Conservation (phyloP, 768 basidiomycete species). For the Boletus rubescentipes region DNA sequence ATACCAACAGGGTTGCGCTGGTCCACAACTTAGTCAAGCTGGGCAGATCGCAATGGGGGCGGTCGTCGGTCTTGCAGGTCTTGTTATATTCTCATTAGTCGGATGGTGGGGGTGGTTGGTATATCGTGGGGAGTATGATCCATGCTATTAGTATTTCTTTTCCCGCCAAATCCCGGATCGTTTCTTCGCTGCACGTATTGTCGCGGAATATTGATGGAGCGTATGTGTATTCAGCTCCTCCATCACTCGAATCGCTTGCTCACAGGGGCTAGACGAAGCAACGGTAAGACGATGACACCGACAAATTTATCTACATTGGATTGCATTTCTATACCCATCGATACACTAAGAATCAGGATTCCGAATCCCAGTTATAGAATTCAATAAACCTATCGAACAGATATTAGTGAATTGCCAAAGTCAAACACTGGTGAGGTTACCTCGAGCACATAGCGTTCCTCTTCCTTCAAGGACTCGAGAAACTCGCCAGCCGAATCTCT, state of each 20-base stretch:
- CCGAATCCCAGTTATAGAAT: neutral
- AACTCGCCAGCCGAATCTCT: conserved; percentile 70
- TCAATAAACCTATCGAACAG: conserved; percentile 25
- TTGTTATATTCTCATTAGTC: conserved; percentile 49
- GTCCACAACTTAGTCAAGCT: conserved; percentile 53
- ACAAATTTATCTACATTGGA: neutral
- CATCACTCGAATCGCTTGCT: neutral
- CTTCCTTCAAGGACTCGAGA: conserved; percentile 89
- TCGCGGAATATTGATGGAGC: neutral
- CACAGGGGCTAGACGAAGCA: too few relatives aligned
- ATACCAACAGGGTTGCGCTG: conserved; percentile 51
- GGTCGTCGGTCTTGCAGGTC: conserved; percentile 59
- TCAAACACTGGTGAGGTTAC: conserved; percentile 30
- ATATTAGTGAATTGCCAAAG: conserved; percentile 1
- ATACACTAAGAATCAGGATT: neutral
- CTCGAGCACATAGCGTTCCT: conserved; percentile 97
- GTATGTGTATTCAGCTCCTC: neutral
- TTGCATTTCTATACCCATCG: neutral
- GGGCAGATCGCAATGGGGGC: conserved; percentile 72
- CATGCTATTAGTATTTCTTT: conserved; percentile 20
- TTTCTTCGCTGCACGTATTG: neutral
- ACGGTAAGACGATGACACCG: neutral
- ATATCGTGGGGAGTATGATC: conserved; percentile 23
- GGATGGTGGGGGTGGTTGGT: conserved; percentile 37
- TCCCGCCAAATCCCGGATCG: neutral